A percentile compares a stretch with the other conserved stretches of the same genome.
Conservation (phyloP, 257 asterid genomes). For the Capsicum rhomboideum region DNA sequence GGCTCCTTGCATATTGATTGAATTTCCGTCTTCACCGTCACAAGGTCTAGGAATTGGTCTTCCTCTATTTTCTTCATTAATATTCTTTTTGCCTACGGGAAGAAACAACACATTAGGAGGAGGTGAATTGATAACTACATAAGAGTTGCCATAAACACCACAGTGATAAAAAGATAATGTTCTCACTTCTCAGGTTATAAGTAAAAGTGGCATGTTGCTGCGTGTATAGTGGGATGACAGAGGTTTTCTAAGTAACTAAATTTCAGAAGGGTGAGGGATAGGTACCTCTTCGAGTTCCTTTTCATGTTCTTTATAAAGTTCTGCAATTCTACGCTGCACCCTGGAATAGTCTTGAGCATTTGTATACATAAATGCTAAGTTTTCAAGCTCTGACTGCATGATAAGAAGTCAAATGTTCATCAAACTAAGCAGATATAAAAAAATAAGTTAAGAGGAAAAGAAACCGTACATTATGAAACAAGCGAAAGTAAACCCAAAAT, state of each 20-base stretch:
- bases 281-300: slow-evolving; percentile 77
- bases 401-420: background rate
- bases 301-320: slow-evolving; percentile 72
- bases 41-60: slow-evolving; percentile 80
- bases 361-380: slow-evolving; percentile 82
- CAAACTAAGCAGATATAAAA: background rate
- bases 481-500: background rate
- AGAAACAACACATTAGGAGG: slow-evolving; percentile 1
- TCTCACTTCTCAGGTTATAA: background rate
- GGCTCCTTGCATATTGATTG: slow-evolving; percentile 82
- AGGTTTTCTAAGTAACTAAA: background rate
- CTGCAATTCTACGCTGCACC: slow-evolving; percentile 64
- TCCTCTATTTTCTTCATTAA: slow-evolving; percentile 70
- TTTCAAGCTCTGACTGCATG: slow-evolving; percentile 91
- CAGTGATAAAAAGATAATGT: background rate
- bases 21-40: slow-evolving; percentile 68
- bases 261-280: background rate
- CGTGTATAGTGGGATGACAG: background rate
- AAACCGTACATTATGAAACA: background rate
- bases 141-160: background rate
- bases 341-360: slow-evolving; percentile 73
- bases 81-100: slow-evolving; percentile 58
- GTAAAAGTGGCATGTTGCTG: background rate
- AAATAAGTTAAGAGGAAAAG: background rate
- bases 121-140: background rate